Evolutionary conservation across 2,329 filamentous ascomycete genomes (phyloP), one percentile per base, ranked within the genome.

Genomic region (Zymoseptoria brevis): DNA sequence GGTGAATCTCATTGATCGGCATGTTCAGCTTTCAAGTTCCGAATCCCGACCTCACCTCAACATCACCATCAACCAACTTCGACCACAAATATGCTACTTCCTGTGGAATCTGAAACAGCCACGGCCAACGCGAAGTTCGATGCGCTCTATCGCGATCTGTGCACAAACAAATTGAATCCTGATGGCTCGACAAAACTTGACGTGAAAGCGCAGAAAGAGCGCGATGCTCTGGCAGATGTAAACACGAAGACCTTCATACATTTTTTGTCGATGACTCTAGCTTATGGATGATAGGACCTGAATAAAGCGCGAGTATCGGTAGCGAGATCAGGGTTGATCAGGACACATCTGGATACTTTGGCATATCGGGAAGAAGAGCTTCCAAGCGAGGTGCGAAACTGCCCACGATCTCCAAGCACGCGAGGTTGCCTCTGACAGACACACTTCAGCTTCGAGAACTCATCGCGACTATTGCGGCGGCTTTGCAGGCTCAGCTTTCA

Each of bases 111-210:
- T 0, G 60, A 60, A 1, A 64, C 74, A 0, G 60, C 77, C 0
- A 64, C 74, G 22, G 68, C 71, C 0, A 78, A 79, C 56, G 75
- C 77, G 0, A 75, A 73, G 35, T 79, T 80, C 57, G 75, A 76
- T 16, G 67, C 72, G 0, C 67, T 80, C 1, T 79, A 79, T 66
- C 73, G 75, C 52, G 76, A 79, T 62, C 66, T 80, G 0, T 73
- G 72, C 52, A 68, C 70, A 0, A 73, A 75, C 53, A 77, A 75
- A 65, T 63, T 79, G 4, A 76, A 77, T 57, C 53, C 64, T 1
- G 74, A 79, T 70, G 76, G 74, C n/a, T 76, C 76, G 2, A 75
- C 77, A 1, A 71, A 68, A 41, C 69, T 76, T 50, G 73, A 74
- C 22, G 74, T 73, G 63, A 76, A 74, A 65, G 71, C 66, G 26